Evolutionary conservation across 345 rosid species (phyloP).

Genomic region (Linum usitatissimum): DNA sequence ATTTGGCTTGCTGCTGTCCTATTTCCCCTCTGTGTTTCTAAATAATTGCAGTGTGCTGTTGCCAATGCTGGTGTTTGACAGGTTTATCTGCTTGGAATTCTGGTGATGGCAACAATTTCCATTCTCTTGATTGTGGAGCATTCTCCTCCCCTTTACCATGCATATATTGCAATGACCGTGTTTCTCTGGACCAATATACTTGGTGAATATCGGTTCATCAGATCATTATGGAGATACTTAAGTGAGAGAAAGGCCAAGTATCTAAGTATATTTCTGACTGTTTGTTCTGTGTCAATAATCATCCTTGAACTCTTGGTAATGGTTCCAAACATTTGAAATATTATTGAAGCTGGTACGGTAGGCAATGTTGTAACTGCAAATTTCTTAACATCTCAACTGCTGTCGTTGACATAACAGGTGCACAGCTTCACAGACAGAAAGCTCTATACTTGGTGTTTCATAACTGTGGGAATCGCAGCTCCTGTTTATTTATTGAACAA

Average conservation of each 20-base stretch:
- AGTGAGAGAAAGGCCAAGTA: constrained; percentile 33
- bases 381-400: constrained; percentile 11
- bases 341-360: constrained; percentile 4
- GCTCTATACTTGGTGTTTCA: constrained; percentile 88
- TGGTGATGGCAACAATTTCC: constrained; percentile 49
- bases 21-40: background rate
- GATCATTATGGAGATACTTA: constrained; percentile 52
- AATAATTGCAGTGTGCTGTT: background rate
- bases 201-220: constrained; percentile 47
- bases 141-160: constrained; percentile 88
- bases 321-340: constrained; percentile 1
- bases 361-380: constrained; percentile 7
- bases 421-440: constrained; percentile 88
- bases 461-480: constrained; percentile 48
- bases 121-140: constrained; percentile 47
- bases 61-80: constrained; percentile 24
- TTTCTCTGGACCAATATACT: constrained; percentile 77
- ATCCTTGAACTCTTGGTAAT: constrained; percentile 83
- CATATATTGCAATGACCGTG: constrained; percentile 74
- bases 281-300: constrained; percentile 39
- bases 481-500: constrained; percentile 40
- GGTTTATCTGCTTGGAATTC: constrained; percentile 48
- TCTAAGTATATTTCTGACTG: constrained; percentile 41
- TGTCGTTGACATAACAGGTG: constrained; percentile 58
- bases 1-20: background rate